Evolutionary conservation across 2,329 filamentous ascomycete genomes (phyloP).

Genomic region (Colletotrichum spaethianum): DNA sequence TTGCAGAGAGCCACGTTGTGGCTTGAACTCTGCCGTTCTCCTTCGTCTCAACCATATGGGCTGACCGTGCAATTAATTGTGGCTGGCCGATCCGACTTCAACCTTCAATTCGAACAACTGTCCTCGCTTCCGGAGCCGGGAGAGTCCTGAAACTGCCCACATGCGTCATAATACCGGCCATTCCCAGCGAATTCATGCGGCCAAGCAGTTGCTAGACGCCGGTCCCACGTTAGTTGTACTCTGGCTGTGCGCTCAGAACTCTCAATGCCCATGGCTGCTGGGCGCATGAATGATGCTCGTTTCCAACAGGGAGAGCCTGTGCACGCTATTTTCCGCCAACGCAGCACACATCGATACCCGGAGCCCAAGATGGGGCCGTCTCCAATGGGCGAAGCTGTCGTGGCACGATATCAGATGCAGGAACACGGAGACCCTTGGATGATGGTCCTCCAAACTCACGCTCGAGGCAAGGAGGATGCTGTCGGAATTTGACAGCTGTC

Average conservation of each 20-base stretch:
- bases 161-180: conserved; percentile 26
- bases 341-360: conserved; percentile 2
- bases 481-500: conserved; percentile 36
- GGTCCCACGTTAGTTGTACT: conserved; percentile 25
- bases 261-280: conserved; percentile 3
- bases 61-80: conserved; percentile 2
- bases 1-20: conserved; percentile 3
- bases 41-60: conserved; percentile 7
- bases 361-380: not conserved
- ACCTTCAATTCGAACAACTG: conserved; percentile 2
- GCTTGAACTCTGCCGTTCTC: not conserved
- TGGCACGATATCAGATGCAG: conserved; percentile 35
- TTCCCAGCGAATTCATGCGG: conserved; percentile 33
- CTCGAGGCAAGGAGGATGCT: conserved; percentile 37
- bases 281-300: conserved; percentile 39
- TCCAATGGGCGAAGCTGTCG: conserved; percentile 6
- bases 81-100: conserved; percentile 2
- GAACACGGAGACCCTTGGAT: conserved; percentile 31
- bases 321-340: conserved; percentile 18
- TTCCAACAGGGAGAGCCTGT: conserved; percentile 36
- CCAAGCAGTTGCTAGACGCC: conserved; percentile 32
- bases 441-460: not conserved
- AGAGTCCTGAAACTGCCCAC: conserved; percentile 29
- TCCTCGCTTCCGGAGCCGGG: not conserved
- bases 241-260: conserved; percentile 16